These are phyloP conservation scores for Vanrija pseudolonga DNA, from an alignment of 1,284 basidiomycete genomes.

Conservation along the genomic window DNA sequence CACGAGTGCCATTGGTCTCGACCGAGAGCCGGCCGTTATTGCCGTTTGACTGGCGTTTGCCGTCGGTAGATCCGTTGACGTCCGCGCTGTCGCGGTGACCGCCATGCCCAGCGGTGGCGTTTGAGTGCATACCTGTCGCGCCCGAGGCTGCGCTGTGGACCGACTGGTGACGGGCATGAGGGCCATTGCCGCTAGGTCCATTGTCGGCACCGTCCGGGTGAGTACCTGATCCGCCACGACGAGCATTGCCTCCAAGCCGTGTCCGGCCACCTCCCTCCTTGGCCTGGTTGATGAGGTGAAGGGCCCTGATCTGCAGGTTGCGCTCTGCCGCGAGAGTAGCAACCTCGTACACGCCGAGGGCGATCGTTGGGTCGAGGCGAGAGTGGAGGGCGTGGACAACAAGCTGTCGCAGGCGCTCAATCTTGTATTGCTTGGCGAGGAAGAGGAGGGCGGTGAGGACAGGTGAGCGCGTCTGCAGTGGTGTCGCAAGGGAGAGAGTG, in stretches of 20 bases:
- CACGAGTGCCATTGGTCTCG: too few species aligned
- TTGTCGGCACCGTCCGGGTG: slow-evolving; percentile 3
- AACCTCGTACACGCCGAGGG: slow-evolving; percentile 87
- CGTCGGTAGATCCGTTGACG: too few species aligned
- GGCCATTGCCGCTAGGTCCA: background rate
- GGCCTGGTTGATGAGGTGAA: slow-evolving; percentile 69
- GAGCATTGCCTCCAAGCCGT: background rate
- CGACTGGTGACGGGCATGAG: background rate
- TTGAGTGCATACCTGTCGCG: too few species aligned
- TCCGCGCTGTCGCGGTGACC: too few species aligned
- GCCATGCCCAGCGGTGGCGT: too few species aligned
- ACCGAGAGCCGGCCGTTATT: too few species aligned
- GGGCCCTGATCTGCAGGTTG: slow-evolving; percentile 77
- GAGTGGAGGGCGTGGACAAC: slow-evolving; percentile 91
- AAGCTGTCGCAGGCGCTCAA: slow-evolving; percentile 69
- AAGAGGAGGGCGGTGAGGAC: slow-evolving; percentile 83
- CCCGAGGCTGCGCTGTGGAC: too few species aligned
- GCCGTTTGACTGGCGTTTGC: too few species aligned
- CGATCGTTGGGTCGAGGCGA: slow-evolving; percentile 72
- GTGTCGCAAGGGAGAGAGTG: slow-evolving; percentile 75
- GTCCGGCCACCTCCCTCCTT: slow-evolving; percentile 6
- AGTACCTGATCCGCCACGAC: slow-evolving; percentile 9
- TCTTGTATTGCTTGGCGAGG: slow-evolving; percentile 74
- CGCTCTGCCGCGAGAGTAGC: slow-evolving; percentile 84
- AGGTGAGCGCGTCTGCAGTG: slow-evolving; percentile 82